Base-by-base conservation (phyloP, 345 rosid species). In the Populus pruinosa region DNA sequence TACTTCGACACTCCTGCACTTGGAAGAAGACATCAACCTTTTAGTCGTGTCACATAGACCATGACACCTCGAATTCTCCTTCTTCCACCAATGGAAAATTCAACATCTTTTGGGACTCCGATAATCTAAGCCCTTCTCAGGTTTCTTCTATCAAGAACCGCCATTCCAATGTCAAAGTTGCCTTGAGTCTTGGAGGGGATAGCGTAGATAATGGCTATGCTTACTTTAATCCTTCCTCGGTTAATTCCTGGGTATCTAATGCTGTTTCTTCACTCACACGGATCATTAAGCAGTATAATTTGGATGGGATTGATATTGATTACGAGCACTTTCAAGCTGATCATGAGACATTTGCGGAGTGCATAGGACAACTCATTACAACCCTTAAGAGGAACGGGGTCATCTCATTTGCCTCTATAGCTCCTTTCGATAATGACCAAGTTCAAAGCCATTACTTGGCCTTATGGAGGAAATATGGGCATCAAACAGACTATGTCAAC, bases 281-380 rank as follows among this genome's bases (percentile, higher is more conserved):
- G 7, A 50, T 75, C 66, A 75, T 75, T 71, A 53, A 75, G 38
- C 53, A 67, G 31, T 66, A 50, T 35, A n/a, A 67, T 5, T 36
- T 75, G 31, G 78, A 75, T 33, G 78, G 78, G 11, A 75, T 75
- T 29, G 78, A 49, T 17, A 75, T 75, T 36, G 78, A 75, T 67
- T 75, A 75, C 38, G 71, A 75, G 36, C 78, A 75, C 53, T 75
- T 75, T 17, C 49, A 67, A 14, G 33, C 78, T 4, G 65, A 66
- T 53, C 66, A 72, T 31, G 62, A 67, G 1, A 67, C 50, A n/a
- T 75, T 67, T 31, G 65, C 72, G 4, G 78, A 67, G 23, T 75
- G 65, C 43, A 50, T 75, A 2, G 78, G 78, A 4, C 35, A 67
- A 21, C 78, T 75, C 55, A 25, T 75, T n/a, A 21, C 33, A 21